A percentile compares a stretch with the other conserved stretches of the same genome.
Conservation (phyloP, 2,329 filamentous ascomycete species). For the Cercospora sojina region DNA sequence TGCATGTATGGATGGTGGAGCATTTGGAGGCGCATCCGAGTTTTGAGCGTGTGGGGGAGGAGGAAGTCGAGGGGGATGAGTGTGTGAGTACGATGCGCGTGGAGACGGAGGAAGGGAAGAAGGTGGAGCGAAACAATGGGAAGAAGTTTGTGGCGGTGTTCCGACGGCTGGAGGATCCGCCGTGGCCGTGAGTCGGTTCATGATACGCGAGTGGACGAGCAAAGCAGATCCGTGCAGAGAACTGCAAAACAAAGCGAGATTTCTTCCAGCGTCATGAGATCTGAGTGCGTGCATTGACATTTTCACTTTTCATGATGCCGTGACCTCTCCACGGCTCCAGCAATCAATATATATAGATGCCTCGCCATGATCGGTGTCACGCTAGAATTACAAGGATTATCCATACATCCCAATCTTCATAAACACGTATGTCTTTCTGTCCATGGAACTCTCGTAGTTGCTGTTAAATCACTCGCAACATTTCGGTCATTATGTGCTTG, state of each 20-base stretch:
- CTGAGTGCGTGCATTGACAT: constrained; percentile 1
- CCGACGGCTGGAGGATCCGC: constrained; percentile 73
- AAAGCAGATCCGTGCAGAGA: background rate
- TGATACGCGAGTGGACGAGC: background rate
- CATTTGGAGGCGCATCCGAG: constrained; percentile 76
- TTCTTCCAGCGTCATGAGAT: background rate
- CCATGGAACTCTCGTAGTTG: constrained; percentile 1
- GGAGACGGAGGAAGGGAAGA: constrained; percentile 96
- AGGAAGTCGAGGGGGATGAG: constrained; percentile 66
- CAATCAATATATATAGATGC: background rate
- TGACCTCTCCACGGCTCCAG: background rate
- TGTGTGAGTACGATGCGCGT: constrained; percentile 72
- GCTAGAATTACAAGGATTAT: background rate
- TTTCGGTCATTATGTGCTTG: constrained; percentile 3
- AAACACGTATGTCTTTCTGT: constrained; percentile 1
- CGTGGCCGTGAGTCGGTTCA: constrained; percentile 56
- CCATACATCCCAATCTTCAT: background rate
- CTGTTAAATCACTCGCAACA: background rate
- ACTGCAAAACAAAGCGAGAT: background rate
- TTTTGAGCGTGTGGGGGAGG: constrained; percentile 68
- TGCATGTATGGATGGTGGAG: constrained; percentile 89
- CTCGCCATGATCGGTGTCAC: background rate
- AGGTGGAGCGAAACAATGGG: constrained; percentile 86
- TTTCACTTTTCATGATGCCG: background rate
- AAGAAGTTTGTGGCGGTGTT: constrained; percentile 91